Evolutionary conservation across 768 basidiomycete species (phyloP), one percentile per base, ranked within the genome.

Genomic region (Russula brevipes): DNA sequence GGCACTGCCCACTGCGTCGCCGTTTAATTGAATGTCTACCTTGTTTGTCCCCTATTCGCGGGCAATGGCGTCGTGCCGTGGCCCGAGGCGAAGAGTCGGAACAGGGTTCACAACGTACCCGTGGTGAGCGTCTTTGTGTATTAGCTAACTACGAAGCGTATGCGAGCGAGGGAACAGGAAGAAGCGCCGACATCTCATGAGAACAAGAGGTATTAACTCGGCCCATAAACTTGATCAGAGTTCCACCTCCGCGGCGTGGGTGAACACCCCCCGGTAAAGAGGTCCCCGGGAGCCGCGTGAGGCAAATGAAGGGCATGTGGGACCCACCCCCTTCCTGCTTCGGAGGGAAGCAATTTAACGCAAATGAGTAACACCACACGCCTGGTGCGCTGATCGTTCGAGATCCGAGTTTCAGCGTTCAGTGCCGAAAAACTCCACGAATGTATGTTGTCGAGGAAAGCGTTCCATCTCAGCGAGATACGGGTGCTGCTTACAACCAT

Each of bases 391-490:
- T 6, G 17, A 31, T 33, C 31, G 5, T 60, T 46, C 59, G 47
- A 10, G 31, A 9, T 44, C n/a, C 19, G 31, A 33, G 8, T 2
- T 17, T 41, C 53, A 38, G 44, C 16, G 39, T 45, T 36, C 14
- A n/a, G 1, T 33, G 33, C 19, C 39, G 47, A 60, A 60, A 38
- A 59, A 64, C 41, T 64, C 54, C 9, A 54, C 36, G 39, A 64
- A 64, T 24, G 53, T 55, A 35, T 24, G 9, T 17, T 45, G 58
- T 50, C 63, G 57, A 50, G 63, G 63, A 38, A 64, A 64, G 11
- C 47, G 58, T 11, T 64, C 63, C 58, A 64, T 59, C 53, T 64
- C 63, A 3, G 35, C 41, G 16, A 59, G 53, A 11, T 60, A 64
- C 4, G 53, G 57, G 7, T 64, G 63, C 54, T 60, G n/a, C 9